phyloP scores from a whole-genome alignment of 306 rosid species.

The Mimosa bimucronata region DNA sequence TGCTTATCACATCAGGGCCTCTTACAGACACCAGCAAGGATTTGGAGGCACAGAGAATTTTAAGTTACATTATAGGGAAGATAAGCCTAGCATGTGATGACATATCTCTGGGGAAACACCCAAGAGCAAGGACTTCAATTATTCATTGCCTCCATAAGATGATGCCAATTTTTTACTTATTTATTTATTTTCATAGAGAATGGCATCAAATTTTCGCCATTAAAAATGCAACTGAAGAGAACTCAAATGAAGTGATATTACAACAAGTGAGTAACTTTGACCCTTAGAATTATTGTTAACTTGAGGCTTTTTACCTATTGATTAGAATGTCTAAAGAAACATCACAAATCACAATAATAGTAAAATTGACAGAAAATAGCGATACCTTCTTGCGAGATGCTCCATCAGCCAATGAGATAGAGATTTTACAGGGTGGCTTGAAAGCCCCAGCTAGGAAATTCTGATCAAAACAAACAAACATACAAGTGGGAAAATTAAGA shows the following conservation, averaged over 20 bases:
- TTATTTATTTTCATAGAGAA: not conserved
- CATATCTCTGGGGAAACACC: not conserved
- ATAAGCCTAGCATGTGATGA: not conserved
- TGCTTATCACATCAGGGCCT: not conserved
- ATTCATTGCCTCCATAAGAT: not conserved
- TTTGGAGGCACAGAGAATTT: not conserved
- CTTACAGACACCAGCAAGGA: not conserved
- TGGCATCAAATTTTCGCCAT: not conserved
- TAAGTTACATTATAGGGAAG: not conserved
- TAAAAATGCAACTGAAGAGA: not conserved
- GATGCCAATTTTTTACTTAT: not conserved
- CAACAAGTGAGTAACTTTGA: not conserved
- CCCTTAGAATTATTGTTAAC: not conserved
- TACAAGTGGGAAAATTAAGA: not conserved
- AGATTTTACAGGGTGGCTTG: constrained; percentile 42
- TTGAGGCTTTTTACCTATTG: too few relatives aligned
- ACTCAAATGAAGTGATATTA: not conserved
- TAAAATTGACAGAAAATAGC: not conserved
- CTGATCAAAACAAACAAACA: constrained; percentile 37
- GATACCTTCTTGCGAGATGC: constrained; percentile 41
- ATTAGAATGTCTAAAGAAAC: not conserved
- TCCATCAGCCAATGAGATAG: constrained; percentile 39
- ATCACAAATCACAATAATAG: not conserved
- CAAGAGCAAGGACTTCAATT: not conserved
- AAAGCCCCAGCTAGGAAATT: constrained; percentile 45